These are phyloP conservation scores for Daedaleopsis sinensis DNA, from an alignment of 768 basidiomycete genomes.

Conservation along the genomic window DNA sequence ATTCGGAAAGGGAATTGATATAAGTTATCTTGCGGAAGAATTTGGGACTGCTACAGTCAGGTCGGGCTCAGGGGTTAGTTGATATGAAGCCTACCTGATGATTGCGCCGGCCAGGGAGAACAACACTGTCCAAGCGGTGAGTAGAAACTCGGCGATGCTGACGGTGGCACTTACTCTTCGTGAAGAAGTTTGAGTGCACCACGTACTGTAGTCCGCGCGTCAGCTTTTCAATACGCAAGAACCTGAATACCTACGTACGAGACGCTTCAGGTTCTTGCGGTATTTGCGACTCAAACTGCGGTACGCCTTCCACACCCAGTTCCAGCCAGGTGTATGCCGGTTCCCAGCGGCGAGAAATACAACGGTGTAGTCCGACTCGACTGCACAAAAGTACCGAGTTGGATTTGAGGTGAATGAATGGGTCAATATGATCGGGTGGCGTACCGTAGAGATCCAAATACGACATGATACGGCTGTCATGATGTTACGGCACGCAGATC, in stretches of 20 bases:
- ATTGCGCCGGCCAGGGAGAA: slow-evolving; percentile 88
- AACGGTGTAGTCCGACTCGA: slow-evolving; percentile 88
- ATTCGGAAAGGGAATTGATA: slow-evolving; percentile 73
- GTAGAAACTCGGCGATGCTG: not conserved
- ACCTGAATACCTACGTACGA: slow-evolving; percentile 49
- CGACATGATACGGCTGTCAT: slow-evolving; percentile 66
- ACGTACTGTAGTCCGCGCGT: slow-evolving; percentile 64
- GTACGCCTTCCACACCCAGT: slow-evolving; percentile 92
- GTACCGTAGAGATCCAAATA: slow-evolving; percentile 83
- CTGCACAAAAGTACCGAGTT: slow-evolving; percentile 37
- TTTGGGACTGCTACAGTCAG: slow-evolving; percentile 61
- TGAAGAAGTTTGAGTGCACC: slow-evolving; percentile 86
- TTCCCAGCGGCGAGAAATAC: slow-evolving; percentile 86
- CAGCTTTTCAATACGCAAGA: not conserved
- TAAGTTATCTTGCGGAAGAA: slow-evolving; percentile 87
- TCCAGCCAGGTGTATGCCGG: slow-evolving; percentile 76
- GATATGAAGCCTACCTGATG: slow-evolving; percentile 59
- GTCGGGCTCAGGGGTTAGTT: too few relatives aligned
- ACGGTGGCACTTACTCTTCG: slow-evolving; percentile 62
- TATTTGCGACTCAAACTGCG: slow-evolving; percentile 80
- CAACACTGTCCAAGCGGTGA: slow-evolving; percentile 56
- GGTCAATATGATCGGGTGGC: slow-evolving; percentile 20
- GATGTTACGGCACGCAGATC: slow-evolving; percentile 15
- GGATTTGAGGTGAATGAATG: not conserved
- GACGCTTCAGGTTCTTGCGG: slow-evolving; percentile 83